Conservation (phyloP, 2,329 filamentous ascomycete species). For the Apiospora arundinis region DNA sequence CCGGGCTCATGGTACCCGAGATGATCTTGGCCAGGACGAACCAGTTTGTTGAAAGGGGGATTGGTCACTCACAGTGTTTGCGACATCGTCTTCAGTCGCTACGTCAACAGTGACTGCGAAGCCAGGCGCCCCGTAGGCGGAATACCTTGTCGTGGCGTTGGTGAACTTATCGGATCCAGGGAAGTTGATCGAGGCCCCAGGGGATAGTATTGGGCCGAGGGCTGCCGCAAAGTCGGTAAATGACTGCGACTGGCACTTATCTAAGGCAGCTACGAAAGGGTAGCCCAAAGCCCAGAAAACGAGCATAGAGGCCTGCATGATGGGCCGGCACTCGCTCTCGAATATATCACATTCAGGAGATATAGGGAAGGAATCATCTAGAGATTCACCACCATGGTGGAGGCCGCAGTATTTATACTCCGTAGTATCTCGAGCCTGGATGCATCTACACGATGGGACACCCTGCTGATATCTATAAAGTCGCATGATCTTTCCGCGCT, state of each 20-base stretch:
- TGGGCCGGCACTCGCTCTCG: background rate
- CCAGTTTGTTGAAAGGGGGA: background rate
- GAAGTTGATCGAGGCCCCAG: constrained; percentile 3
- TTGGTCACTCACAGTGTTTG: background rate
- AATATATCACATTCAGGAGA: background rate
- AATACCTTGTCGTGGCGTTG: background rate
- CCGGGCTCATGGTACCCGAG: too few relatives aligned
- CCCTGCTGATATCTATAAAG: too few relatives aligned
- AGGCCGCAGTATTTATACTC: background rate
- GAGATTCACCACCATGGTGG: background rate
- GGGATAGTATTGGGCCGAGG: background rate
- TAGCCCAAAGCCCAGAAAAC: background rate
- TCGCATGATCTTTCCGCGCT: background rate
- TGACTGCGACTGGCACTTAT: background rate
- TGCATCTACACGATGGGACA: background rate
- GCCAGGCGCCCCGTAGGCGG: background rate
- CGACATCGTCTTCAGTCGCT: background rate
- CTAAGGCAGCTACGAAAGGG: background rate
- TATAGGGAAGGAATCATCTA: background rate
- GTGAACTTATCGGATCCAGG: background rate
- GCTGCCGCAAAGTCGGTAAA: background rate
- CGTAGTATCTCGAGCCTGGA: background rate
- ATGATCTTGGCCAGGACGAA: too few relatives aligned
- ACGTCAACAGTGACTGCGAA: constrained; percentile 5
- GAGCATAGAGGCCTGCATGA: background rate